Conservation (phyloP, 1,284 basidiomycete genomes). For the Ustilago curta region DNA sequence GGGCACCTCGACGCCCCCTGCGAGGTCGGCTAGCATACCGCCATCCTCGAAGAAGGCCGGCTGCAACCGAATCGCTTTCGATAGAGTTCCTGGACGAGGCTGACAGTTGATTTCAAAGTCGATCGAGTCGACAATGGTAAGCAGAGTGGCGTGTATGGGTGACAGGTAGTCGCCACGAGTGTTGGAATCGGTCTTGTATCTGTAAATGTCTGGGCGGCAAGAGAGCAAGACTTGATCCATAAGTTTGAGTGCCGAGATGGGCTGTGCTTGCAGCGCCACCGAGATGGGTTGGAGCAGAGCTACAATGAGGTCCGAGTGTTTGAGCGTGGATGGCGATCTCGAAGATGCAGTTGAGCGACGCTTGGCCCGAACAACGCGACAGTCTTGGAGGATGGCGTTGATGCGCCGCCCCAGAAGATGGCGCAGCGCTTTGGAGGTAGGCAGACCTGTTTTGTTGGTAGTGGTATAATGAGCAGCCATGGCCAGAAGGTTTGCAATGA, state of each 20-base stretch:
- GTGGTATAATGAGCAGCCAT: conserved; percentile 10
- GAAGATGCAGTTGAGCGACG: background rate
- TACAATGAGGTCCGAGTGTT: conserved; percentile 9
- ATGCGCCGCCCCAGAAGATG: conserved; percentile 25
- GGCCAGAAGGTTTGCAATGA: conserved; percentile 17
- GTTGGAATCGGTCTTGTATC: conserved; percentile 6
- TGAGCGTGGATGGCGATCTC: background rate
- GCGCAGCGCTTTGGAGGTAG: conserved; percentile 25
- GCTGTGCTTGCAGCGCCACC: conserved; percentile 26
- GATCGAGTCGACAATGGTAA: conserved; percentile 35
- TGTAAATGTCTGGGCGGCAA: conserved; percentile 30
- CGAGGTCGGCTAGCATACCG: conserved; percentile 15
- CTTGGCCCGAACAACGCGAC: conserved; percentile 4
- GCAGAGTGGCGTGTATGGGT: conserved; percentile 20
- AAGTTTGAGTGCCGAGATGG: conserved; percentile 25
- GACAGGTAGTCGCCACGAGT: conserved; percentile 8
- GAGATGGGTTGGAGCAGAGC: conserved; percentile 24
- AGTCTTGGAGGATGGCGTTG: conserved; percentile 35
- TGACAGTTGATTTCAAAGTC: conserved; percentile 24
- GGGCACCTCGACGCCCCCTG: background rate
- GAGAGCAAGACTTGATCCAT: conserved; percentile 27
- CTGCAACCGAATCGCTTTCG: conserved; percentile 1
- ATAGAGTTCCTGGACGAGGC: background rate
- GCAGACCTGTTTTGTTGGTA: conserved; percentile 15
- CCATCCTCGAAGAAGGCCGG: conserved; percentile 16